Evolutionary conservation across 2,329 filamentous ascomycete genomes (phyloP).

Genomic region (Hymenoscyphus fraxineus): DNA sequence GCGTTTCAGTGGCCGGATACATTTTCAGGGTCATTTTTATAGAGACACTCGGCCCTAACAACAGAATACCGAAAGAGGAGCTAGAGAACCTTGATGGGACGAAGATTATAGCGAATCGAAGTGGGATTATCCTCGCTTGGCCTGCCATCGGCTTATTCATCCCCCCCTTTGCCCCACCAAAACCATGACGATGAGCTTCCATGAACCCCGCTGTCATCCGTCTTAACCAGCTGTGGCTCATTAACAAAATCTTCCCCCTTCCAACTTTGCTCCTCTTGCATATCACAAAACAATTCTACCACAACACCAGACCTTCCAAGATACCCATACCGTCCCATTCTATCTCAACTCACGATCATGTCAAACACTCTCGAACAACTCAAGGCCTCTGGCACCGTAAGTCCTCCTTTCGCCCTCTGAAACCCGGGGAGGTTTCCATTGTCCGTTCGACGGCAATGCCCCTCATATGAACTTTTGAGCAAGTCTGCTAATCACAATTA

Average conservation of each 20-base stretch:
- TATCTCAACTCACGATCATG: constrained; percentile 50
- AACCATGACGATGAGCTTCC: constrained; percentile 13
- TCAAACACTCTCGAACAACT: constrained; percentile 90
- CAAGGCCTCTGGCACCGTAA: constrained; percentile 92
- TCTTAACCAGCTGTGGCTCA: constrained; percentile 15
- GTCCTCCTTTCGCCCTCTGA: constrained; percentile 41
- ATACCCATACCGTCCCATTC: constrained; percentile 14
- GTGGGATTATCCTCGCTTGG: constrained; percentile 4
- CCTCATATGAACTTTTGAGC: not conserved
- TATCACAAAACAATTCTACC: constrained; percentile 7
- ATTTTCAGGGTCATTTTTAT: not conserved
- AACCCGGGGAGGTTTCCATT: constrained; percentile 14
- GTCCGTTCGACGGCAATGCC: not conserved
- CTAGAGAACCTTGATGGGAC: too few species aligned
- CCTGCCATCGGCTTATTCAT: constrained; percentile 13
- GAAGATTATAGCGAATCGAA: not conserved
- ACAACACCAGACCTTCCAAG: constrained; percentile 12
- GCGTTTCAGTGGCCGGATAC: not conserved
- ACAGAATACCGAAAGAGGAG: not conserved
- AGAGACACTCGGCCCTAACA: not conserved
- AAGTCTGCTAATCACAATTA: constrained; percentile 20
- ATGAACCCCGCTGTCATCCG: constrained; percentile 7
- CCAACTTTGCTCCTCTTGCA: constrained; percentile 6
- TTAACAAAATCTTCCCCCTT: constrained; percentile 18
- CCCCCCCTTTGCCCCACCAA: constrained; percentile 13